Evolutionary conservation across 768 basidiomycete species (phyloP).

Genomic region (Dioszegia aurantiaca): DNA sequence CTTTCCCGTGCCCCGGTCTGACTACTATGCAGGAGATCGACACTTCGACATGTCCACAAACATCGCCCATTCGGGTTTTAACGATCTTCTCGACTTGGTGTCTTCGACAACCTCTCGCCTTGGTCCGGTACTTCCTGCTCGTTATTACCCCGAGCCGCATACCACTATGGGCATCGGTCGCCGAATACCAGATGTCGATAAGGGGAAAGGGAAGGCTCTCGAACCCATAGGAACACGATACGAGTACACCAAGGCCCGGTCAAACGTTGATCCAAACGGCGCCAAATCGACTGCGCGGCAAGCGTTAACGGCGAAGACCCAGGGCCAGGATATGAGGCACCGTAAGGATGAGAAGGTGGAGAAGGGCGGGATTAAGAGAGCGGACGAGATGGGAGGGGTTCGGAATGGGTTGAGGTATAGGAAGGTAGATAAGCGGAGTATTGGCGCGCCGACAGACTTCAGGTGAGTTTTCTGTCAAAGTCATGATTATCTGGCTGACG

Average conservation of each 20-base stretch:
- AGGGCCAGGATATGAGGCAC: neutral
- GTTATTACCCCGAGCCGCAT: neutral
- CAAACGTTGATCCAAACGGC: slow-evolving; percentile 19
- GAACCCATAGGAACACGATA: slow-evolving; percentile 15
- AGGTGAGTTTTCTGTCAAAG: slow-evolving; percentile 27
- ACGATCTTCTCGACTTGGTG: slow-evolving; percentile 31
- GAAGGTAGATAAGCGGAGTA: slow-evolving; percentile 46
- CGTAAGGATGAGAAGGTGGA: slow-evolving; percentile 1
- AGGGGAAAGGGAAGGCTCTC: slow-evolving; percentile 2
- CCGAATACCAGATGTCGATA: neutral
- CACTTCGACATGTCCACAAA: slow-evolving; percentile 12
- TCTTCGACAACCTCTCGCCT: slow-evolving; percentile 32
- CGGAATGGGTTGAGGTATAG: slow-evolving; percentile 24
- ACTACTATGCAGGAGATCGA: too few species aligned
- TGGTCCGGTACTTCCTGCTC: slow-evolving; percentile 9
- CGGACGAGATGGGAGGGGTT: neutral
- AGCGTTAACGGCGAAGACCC: neutral
- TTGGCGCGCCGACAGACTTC: slow-evolving; percentile 48
- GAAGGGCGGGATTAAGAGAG: slow-evolving; percentile 7
- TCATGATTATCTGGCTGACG: neutral
- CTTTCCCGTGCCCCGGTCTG: too few species aligned
- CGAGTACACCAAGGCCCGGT: slow-evolving; percentile 15
- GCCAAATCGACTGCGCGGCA: too few species aligned
- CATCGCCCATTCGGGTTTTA: slow-evolving; percentile 36
- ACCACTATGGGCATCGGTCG: neutral